Conservation (phyloP, 2,329 filamentous ascomycete genomes). For the Chrysosporium keratinophilum region DNA sequence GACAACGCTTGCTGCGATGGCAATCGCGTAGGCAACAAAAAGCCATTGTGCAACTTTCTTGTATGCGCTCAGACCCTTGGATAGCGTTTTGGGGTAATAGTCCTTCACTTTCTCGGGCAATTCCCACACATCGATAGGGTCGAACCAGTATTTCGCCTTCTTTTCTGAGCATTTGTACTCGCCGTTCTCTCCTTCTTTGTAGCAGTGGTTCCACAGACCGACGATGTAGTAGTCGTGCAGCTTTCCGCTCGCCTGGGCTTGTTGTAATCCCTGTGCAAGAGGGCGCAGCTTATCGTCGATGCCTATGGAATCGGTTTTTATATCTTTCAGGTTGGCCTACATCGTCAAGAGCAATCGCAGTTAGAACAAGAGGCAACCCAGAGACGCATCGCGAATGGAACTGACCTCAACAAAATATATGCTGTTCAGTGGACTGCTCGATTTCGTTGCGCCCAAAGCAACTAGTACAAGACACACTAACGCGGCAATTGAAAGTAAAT, state of each 20-base stretch:
- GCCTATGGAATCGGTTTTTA: constrained; percentile 42
- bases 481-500: constrained; percentile 66
- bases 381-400: neutral
- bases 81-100: constrained; percentile 57
- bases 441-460: constrained; percentile 46
- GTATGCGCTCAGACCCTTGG: constrained; percentile 61
- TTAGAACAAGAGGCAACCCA: neutral
- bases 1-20: constrained; percentile 56
- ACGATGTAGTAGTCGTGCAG: constrained; percentile 71
- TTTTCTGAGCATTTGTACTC: constrained; percentile 57
- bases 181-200: constrained; percentile 45
- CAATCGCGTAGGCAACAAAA: constrained; percentile 67
- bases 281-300: constrained; percentile 26
- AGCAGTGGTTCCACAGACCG: constrained; percentile 80
- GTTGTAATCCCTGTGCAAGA: neutral
- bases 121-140: constrained; percentile 56
- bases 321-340: constrained; percentile 51
- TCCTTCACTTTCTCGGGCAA: constrained; percentile 50
- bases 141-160: constrained; percentile 65
- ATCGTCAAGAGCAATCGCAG: constrained; percentile 1
- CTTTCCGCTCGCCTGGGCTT: constrained; percentile 35
- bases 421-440: constrained; percentile 37
- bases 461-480: constrained; percentile 57
- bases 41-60: constrained; percentile 68
- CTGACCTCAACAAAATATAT: constrained; percentile 48